These are phyloP conservation scores for Claviceps cyperi DNA, from an alignment of 2,329 filamentous ascomycete genomes.

Conservation along the genomic window DNA sequence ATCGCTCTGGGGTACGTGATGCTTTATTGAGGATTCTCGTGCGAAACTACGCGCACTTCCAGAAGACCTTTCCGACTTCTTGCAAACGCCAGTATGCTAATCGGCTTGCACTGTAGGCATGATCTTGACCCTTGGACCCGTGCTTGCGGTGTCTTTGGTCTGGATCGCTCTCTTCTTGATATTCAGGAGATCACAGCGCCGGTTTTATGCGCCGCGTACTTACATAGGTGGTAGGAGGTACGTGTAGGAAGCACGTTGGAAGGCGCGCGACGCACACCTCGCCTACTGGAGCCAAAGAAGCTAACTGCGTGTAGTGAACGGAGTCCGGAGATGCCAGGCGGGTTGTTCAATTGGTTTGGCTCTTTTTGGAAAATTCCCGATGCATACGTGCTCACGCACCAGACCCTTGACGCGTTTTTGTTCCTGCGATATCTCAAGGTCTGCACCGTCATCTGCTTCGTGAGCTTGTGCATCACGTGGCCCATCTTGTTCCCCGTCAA, in stretches of 20 bases:
- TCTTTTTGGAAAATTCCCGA: conserved; percentile 53
- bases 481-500: conserved; percentile 76
- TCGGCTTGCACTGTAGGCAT: conserved; percentile 16
- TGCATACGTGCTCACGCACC: conserved; percentile 69
- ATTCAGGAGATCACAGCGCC: conserved; percentile 30
- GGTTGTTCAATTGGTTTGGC: conserved; percentile 46
- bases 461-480: conserved; percentile 71
- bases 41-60: neutral
- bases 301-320: conserved; percentile 30
- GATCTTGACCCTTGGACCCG: conserved; percentile 38
- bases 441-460: conserved; percentile 60
- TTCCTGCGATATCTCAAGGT: conserved; percentile 77
- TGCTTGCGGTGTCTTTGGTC: conserved; percentile 31
- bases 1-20: conserved; percentile 21
- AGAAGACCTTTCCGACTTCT: accelerated
- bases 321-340: conserved; percentile 38
- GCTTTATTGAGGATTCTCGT: neutral
- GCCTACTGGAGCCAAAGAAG: neutral
- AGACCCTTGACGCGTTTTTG: conserved; percentile 78
- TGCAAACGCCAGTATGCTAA: conserved; percentile 1
- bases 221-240: conserved; percentile 36
- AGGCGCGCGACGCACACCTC: neutral
- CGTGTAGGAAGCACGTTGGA: neutral
- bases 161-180: conserved; percentile 38
- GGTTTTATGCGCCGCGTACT: conserved; percentile 42